Evolutionary conservation across 352 stramenopile genomes (phyloP).

Genomic region (Labyrinthula sp.): DNA sequence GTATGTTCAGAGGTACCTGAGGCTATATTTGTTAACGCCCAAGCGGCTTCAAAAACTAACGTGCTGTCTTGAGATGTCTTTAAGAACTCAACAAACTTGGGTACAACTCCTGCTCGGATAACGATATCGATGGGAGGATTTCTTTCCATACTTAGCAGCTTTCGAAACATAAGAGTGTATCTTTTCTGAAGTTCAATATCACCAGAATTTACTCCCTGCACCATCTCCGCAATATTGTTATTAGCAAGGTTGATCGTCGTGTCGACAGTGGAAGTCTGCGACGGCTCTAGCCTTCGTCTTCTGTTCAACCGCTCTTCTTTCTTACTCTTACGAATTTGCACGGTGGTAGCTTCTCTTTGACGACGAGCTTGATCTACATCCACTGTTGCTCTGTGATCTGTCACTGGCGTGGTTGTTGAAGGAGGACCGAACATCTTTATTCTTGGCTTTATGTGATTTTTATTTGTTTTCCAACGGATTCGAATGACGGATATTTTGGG

Average conservation of each 20-base stretch:
- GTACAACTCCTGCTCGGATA: slow-evolving; percentile 88
- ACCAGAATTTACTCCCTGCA: slow-evolving; percentile 13
- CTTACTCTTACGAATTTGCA: slow-evolving; percentile 65
- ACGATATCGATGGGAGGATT: slow-evolving; percentile 97
- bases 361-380: slow-evolving; percentile 49
- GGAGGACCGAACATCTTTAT: no score
- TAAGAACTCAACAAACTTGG: slow-evolving; percentile 91
- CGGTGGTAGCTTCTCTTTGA: slow-evolving; percentile 52
- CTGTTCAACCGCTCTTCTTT: slow-evolving; percentile 59
- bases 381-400: slow-evolving; percentile 60
- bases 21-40: slow-evolving; percentile 98
- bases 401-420: no score
- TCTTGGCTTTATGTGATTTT: no score
- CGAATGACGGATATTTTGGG: no score
- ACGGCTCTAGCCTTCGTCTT: slow-evolving; percentile 1
- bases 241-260: neutral
- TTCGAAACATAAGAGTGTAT: slow-evolving; percentile 55
- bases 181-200: slow-evolving; percentile 4
- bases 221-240: slow-evolving; percentile 6
- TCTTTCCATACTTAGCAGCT: slow-evolving; percentile 89
- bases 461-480: no score
- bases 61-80: slow-evolving; percentile 69
- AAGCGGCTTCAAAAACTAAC: slow-evolving; percentile 95
- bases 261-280: slow-evolving; percentile 3
- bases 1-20: slow-evolving; percentile 91